Percentiles rank a stretch among this genome's conserved stretches.
These are phyloP conservation scores for Exidia glandulosa DNA, from an alignment of 768 basidiomycete genomes.

Conservation along the genomic window DNA sequence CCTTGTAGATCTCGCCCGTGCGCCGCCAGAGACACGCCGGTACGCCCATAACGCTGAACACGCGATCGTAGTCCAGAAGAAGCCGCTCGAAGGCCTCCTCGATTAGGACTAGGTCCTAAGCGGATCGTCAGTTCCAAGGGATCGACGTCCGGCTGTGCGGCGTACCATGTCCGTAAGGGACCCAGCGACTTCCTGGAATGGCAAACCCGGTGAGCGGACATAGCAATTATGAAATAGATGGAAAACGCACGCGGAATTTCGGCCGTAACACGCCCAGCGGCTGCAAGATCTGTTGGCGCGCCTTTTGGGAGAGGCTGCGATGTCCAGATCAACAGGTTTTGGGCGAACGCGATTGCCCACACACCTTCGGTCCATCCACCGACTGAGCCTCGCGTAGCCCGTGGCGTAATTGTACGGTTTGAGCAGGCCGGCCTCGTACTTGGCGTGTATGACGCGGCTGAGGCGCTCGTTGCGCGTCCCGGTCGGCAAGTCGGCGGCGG, in stretches of 20 bases:
- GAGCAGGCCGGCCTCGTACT: slow-evolving; percentile 90
- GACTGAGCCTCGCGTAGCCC: slow-evolving; percentile 80
- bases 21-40: slow-evolving; percentile 94
- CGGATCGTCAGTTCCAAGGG: slow-evolving; percentile 2
- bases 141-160: not conserved
- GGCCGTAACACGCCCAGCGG: slow-evolving; percentile 77
- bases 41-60: slow-evolving; percentile 91
- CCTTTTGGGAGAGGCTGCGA: slow-evolving; percentile 79
- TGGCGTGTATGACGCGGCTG: slow-evolving; percentile 85
- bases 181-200: slow-evolving; percentile 59
- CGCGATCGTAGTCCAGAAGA: slow-evolving; percentile 89
- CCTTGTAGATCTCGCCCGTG: slow-evolving; percentile 98
- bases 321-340: too few relatives aligned
- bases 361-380: slow-evolving; percentile 94
- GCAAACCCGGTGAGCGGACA: too few relatives aligned
- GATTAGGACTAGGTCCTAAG: slow-evolving; percentile 86
- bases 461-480: slow-evolving; percentile 85
- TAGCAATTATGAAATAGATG: too few relatives aligned
- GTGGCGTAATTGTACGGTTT: slow-evolving; percentile 97
- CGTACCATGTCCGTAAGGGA: slow-evolving; percentile 68
- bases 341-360: too few relatives aligned
- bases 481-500: slow-evolving; percentile 88
- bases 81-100: slow-evolving; percentile 96
- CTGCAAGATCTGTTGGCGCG: slow-evolving; percentile 84
- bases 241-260: slow-evolving; percentile 61